Evolutionary conservation across 768 basidiomycete species (phyloP), one percentile per base, ranked within the genome.

Genomic region (Clavaria fumosa): DNA sequence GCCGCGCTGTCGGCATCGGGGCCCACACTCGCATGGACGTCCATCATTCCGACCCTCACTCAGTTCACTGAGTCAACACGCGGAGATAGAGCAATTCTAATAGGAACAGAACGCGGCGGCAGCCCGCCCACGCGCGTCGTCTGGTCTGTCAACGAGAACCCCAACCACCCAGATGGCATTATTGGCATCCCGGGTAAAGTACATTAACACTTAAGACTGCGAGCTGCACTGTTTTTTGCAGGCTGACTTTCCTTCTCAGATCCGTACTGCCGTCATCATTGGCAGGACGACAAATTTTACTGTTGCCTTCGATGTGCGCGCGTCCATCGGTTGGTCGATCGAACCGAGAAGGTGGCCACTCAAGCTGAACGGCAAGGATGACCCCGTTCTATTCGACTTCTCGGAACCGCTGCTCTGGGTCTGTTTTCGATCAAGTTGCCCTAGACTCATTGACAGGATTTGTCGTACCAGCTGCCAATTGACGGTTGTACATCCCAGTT

Each of bases 401-500:
- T n/a, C n/a, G 18, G 18, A 31, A 17, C 30, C 30, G 18, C 30
- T 31, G 7, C 30, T n/a, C 18, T n/a, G 30, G 30, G n/a, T 17
- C 30, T n/a, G 30, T 31, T n/a, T 31, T 31, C 18, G 30, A 31
- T 31, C n/a, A 31, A n/a, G n/a, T 31, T 17, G 18, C n/a, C 30
- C n/a, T 31, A n/a, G 30, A 31, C 18, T n/a, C 30, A 17, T 31
- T 31, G 30, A 7, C 30, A n/a, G n/a, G 5, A 17, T 17, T 31
- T n/a, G 18, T 31, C n/a, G 18, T 17, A n/a, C 30, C 18, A n/a
- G 30, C n/a, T n/a, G 30, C n/a, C 4, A 17, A 31, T 31, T 31
- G 30, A 31, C n/a, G n/a, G n/a, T 31, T 31, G 30, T 31, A n/a
- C n/a, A n/a, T 31, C n/a, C 30, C n/a, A 31, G n/a, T 17, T n/a